These are phyloP conservation scores for Pleurotus tuber-regium DNA, from an alignment of 768 basidiomycete genomes.

Conservation along the genomic window DNA sequence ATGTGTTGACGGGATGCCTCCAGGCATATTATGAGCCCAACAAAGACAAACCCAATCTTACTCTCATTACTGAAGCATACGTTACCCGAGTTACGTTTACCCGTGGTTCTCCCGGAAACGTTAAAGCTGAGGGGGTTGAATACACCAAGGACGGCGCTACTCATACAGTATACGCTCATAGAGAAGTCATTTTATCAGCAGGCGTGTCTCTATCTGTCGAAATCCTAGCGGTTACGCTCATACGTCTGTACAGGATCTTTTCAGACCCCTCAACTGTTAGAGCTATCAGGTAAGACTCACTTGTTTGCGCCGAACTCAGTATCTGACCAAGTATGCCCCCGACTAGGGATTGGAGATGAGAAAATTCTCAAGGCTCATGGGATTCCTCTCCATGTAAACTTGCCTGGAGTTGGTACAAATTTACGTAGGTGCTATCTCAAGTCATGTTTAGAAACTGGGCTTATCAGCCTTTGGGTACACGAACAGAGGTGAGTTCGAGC, in stretches of 20 bases:
- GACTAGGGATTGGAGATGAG: slow-evolving; percentile 20
- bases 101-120: not conserved
- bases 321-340: not conserved
- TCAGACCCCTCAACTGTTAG: slow-evolving; percentile 28
- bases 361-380: slow-evolving; percentile 14
- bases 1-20: too few species aligned
- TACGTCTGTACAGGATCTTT: slow-evolving; percentile 26
- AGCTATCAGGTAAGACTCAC: slow-evolving; percentile 21
- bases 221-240: not conserved
- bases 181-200: slow-evolving; percentile 46
- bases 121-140: slow-evolving; percentile 19
- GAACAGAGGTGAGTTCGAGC: too few species aligned
- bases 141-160: slow-evolving; percentile 17
- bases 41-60: slow-evolving; percentile 33
- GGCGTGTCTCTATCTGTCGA: slow-evolving; percentile 20
- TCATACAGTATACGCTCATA: slow-evolving; percentile 20
- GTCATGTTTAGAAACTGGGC: too few species aligned
- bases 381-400: slow-evolving; percentile 21
- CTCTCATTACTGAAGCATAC: slow-evolving; percentile 21
- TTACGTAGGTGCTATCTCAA: too few species aligned
- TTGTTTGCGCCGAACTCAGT: not conserved
- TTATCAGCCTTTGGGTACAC: too few species aligned
- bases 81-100: slow-evolving; percentile 21
- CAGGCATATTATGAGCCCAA: slow-evolving; percentile 54
- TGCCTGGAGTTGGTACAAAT: slow-evolving; percentile 30